These are phyloP conservation scores for Onygenales sp. DNA, from an alignment of 2,329 filamentous ascomycete genomes.

Conservation along the genomic window DNA sequence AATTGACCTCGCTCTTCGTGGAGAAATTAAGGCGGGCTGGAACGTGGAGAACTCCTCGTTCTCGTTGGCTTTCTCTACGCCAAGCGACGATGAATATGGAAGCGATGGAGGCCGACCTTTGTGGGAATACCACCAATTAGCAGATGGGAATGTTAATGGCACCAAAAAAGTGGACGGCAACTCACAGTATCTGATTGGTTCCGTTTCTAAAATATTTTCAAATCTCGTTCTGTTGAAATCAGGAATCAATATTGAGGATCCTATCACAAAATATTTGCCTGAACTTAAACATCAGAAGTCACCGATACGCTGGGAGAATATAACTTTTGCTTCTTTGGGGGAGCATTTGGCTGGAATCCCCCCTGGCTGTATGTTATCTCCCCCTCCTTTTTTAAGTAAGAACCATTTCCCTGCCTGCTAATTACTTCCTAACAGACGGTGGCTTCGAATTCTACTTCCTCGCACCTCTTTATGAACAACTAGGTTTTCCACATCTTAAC, in stretches of 20 bases:
- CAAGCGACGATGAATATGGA: conserved; percentile 14
- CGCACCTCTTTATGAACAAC: conserved; percentile 23
- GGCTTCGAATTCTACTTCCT: conserved; percentile 32
- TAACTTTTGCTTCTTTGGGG: conserved; percentile 30
- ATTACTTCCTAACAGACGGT: conserved; percentile 10
- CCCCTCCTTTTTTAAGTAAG: neutral
- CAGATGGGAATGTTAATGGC: conserved; percentile 24
- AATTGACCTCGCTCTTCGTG: conserved; percentile 23
- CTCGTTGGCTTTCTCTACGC: conserved; percentile 28
- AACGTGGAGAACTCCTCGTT: conserved; percentile 29
- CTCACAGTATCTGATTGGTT: conserved; percentile 36
- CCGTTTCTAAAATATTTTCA: conserved; percentile 32
- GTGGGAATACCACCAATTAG: conserved; percentile 37
- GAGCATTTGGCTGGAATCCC: conserved; percentile 29
- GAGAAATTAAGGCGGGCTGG: conserved; percentile 27
- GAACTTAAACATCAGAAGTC: conserved; percentile 17
- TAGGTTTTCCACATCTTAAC: conserved; percentile 30
- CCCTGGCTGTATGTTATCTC: conserved; percentile 23
- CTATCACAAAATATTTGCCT: conserved; percentile 28
- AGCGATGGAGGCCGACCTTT: conserved; percentile 18
- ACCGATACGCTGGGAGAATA: conserved; percentile 25
- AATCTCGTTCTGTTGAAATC: conserved; percentile 29
- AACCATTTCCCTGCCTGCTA: conserved; percentile 1
- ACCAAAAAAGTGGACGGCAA: conserved; percentile 23
- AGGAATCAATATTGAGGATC: conserved; percentile 23